Percentiles rank a stretch among this genome's conserved stretches.
Evolutionary conservation across 768 basidiomycete genomes (phyloP).

Genomic region (Agrocybe praecox): DNA sequence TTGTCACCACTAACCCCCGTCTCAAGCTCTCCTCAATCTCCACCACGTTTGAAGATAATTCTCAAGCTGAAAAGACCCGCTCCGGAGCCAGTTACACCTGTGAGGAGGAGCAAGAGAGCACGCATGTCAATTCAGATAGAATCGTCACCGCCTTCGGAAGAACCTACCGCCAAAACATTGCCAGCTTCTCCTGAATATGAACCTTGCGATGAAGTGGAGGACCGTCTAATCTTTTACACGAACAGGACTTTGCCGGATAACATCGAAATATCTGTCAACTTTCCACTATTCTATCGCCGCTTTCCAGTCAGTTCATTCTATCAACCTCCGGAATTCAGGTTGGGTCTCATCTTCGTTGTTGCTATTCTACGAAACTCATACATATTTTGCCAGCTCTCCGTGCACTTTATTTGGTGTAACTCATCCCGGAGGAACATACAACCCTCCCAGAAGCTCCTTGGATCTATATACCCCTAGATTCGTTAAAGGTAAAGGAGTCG

Average conservation of each 20-base stretch:
- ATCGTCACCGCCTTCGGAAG: conserved; percentile 7
- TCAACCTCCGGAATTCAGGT: conserved; percentile 41
- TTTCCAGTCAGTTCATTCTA: conserved; percentile 68
- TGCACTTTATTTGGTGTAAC: conserved; percentile 32
- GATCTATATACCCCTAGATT: conserved; percentile 84
- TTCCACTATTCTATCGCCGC: conserved; percentile 67
- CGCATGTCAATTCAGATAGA: conserved; percentile 13
- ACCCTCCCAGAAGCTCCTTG: conserved; percentile 57
- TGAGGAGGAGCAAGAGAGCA: conserved; percentile 22
- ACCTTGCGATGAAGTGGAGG: neutral
- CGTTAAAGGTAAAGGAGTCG: conserved; percentile 65
- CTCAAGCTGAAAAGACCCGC: conserved; percentile 19
- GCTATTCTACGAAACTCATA: neutral
- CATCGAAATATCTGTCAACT: conserved; percentile 49
- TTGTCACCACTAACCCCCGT: conserved; percentile 31
- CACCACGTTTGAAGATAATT: conserved; percentile 17
- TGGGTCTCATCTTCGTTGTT: conserved; percentile 18
- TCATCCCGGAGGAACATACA: conserved; percentile 55
- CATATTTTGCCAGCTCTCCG: conserved; percentile 31
- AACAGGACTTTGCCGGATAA: conserved; percentile 53
- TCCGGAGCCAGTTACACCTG: conserved; percentile 9
- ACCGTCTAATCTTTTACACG: conserved; percentile 21
- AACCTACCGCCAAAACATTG: neutral
- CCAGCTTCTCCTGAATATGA: neutral
- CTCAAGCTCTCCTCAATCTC: conserved; percentile 14